phyloP scores from a whole-genome alignment of 768 basidiomycete genomes.

The Leccinum longicurvipes region DNA sequence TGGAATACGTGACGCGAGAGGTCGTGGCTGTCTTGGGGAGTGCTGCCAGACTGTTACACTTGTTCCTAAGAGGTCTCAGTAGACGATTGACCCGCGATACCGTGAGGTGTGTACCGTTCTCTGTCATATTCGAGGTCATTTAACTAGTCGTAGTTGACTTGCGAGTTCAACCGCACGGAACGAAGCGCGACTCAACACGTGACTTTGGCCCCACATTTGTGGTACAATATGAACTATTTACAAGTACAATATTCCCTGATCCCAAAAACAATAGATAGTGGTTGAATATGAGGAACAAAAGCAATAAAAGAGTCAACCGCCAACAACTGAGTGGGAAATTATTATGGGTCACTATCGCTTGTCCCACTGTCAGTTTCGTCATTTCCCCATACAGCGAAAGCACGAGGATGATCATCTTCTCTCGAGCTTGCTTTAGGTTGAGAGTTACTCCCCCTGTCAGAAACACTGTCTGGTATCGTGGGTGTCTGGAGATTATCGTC shows the following conservation, averaged over 20 bases:
- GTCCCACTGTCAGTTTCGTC: conserved; percentile 86
- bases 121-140: conserved; percentile 14
- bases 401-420: conserved; percentile 39
- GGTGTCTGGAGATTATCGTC: conserved; percentile 64
- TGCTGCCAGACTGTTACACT: conserved; percentile 39
- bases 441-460: conserved; percentile 13
- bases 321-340: neutral
- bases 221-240: neutral
- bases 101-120: conserved; percentile 32
- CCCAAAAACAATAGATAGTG: neutral
- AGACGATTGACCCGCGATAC: conserved; percentile 43
- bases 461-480: conserved; percentile 41
- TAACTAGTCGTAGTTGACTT: neutral
- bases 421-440: conserved; percentile 10
- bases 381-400: conserved; percentile 85
- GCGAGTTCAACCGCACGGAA: neutral
- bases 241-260: neutral
- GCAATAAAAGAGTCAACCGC: neutral
- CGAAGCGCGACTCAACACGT: conserved; percentile 14
- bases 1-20: conserved; percentile 15
- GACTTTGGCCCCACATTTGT: neutral
- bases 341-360: conserved; percentile 58
- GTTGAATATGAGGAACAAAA: conserved; percentile 4
- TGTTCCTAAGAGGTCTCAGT: conserved; percentile 46
- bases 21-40: conserved; percentile 18